Conservation (phyloP, 2,329 filamentous ascomycete species). For the Fusarium cyanostomum region DNA sequence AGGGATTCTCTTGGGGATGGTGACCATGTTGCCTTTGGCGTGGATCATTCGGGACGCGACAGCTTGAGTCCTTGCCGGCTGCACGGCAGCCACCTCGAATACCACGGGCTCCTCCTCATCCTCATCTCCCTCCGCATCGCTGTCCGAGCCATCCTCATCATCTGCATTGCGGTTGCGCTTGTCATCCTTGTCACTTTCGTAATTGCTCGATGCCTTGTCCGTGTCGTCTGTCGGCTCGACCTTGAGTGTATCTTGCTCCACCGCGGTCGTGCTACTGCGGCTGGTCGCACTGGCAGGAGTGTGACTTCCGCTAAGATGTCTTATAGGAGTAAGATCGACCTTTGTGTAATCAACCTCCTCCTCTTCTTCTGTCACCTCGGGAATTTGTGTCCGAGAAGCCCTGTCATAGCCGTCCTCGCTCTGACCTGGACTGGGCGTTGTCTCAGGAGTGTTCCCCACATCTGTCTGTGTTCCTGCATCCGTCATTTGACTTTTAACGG, state of each 20-base stretch:
- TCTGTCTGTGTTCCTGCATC: conserved; percentile 73
- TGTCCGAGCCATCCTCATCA: conserved; percentile 38
- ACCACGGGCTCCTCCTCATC: conserved; percentile 70
- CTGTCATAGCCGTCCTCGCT: conserved; percentile 61
- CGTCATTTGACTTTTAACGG: conserved; percentile 75
- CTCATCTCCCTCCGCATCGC: conserved; percentile 32
- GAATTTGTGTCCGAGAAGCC: conserved; percentile 54
- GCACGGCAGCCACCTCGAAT: conserved; percentile 71
- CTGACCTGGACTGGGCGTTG: conserved; percentile 62
- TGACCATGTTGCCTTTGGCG: conserved; percentile 82
- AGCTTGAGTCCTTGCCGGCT: conserved; percentile 64
- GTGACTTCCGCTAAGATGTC: conserved; percentile 52
- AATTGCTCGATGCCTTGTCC: conserved; percentile 39
- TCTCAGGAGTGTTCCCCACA: conserved; percentile 61
- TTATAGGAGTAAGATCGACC: conserved; percentile 62
- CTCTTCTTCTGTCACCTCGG: conserved; percentile 54
- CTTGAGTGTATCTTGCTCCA: conserved; percentile 35
- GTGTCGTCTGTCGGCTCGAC: conserved; percentile 38
- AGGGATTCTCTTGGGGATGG: conserved; percentile 81
- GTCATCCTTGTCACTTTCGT: conserved; percentile 39
- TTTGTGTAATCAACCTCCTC: conserved; percentile 69
- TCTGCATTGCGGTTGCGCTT: conserved; percentile 43
- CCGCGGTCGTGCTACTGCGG: conserved; percentile 32
- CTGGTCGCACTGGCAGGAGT: conserved; percentile 34
- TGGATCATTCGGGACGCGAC: conserved; percentile 72